These are phyloP conservation scores for Lobosporangium transversale DNA, from an alignment of 192 early-diverging fungal genomes.

Conservation along the genomic window DNA sequence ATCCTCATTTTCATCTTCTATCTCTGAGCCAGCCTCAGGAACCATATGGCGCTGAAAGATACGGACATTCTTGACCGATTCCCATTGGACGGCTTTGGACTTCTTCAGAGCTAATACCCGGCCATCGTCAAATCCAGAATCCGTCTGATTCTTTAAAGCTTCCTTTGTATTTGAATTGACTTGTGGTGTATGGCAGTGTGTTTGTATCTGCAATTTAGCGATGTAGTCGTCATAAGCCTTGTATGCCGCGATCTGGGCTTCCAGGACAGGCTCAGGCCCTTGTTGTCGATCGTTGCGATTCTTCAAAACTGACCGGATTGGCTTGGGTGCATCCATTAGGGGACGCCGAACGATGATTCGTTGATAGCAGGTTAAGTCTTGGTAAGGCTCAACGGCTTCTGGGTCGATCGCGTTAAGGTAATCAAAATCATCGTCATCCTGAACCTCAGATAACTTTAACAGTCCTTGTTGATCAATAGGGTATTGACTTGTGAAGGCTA, in stretches of 20 bases:
- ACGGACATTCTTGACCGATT: slow-evolving; percentile 3
- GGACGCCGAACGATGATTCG: background rate
- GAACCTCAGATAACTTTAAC: no score
- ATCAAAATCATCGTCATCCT: background rate
- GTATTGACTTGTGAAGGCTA: no score
- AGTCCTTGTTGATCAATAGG: background rate
- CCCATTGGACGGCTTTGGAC: slow-evolving; percentile 11
- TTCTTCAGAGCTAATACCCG: no score
- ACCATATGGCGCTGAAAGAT: slow-evolving; percentile 15
- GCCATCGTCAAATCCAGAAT: no score
- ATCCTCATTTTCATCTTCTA: background rate
- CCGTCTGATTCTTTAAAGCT: no score
- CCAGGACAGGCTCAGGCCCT: background rate
- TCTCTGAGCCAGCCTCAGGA: background rate
- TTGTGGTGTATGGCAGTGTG: no score
- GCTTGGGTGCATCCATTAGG: no score
- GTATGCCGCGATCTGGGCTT: background rate
- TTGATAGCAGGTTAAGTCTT: background rate
- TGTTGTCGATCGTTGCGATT: slow-evolving; percentile 2
- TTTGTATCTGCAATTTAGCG: background rate
- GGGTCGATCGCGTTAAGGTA: no score
- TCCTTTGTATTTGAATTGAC: no score
- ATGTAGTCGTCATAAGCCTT: slow-evolving; percentile 7
- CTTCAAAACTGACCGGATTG: slow-evolving; percentile 9
- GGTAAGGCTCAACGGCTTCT: no score